Evolutionary conservation across 164 flowering plant species (phyloP).

Genomic region (Protea cynaroides): DNA sequence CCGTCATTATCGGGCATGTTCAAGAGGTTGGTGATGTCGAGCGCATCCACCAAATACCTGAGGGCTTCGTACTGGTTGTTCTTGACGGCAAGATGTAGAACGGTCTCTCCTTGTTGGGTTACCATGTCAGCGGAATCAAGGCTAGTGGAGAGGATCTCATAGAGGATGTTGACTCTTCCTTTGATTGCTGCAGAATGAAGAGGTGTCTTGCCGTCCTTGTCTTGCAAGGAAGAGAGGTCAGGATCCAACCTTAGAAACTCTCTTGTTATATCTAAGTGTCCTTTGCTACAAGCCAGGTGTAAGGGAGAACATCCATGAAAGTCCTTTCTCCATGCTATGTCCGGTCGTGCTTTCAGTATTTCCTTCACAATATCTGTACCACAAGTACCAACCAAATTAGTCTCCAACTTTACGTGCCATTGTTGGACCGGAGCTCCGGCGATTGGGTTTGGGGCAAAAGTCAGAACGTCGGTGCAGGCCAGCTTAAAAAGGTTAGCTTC

Average conservation of each 20-base stretch:
- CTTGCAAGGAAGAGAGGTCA: background rate
- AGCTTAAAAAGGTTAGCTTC: no score
- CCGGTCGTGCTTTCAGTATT: background rate
- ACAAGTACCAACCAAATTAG: no score
- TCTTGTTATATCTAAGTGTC: background rate
- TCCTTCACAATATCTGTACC: background rate
- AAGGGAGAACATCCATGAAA: background rate
- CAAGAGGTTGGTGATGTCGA: background rate
- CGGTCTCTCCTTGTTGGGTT: background rate
- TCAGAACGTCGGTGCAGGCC: no score
- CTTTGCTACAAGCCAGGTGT: constrained; percentile 3
- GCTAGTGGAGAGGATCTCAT: background rate
- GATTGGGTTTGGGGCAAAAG: no score
- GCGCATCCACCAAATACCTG: background rate
- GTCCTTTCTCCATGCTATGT: background rate
- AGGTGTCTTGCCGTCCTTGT: constrained; percentile 2
- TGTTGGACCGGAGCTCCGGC: no score
- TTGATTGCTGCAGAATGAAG: constrained; percentile 3
- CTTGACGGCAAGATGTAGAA: constrained; percentile 3
- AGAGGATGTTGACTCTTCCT: background rate
- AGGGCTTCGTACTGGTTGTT: background rate
- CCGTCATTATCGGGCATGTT: background rate
- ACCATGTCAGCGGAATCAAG: background rate
- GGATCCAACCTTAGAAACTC: background rate
- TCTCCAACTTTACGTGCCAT: no score